A percentile compares a stretch with the other conserved stretches of the same genome.
These are phyloP conservation scores for Cercospora zeae-maydis DNA, from an alignment of 2,329 filamentous ascomycete genomes.

Conservation along the genomic window DNA sequence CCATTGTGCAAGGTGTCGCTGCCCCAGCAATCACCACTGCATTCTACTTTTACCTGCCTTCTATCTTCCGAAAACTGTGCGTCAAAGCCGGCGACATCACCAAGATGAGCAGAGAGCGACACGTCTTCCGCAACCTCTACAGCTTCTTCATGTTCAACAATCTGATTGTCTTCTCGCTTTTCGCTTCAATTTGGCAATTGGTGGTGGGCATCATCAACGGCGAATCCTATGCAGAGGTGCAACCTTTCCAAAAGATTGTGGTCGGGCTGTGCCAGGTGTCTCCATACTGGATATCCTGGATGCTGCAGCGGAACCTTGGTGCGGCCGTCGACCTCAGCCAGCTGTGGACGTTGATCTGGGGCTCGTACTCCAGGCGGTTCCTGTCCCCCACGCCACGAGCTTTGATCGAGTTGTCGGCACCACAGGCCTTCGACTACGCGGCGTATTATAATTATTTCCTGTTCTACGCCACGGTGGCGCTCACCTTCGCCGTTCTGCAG, in stretches of 20 bases:
- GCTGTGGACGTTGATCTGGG: conserved; percentile 75
- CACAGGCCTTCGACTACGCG: conserved; percentile 89
- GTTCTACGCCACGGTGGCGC: conserved; percentile 84
- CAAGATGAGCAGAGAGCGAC: conserved; percentile 86
- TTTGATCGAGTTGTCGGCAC: conserved; percentile 87
- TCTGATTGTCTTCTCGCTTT: conserved; percentile 86
- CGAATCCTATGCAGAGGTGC: conserved; percentile 56
- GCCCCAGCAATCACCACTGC: conserved; percentile 84
- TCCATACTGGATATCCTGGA: conserved; percentile 89
- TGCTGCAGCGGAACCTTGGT: conserved; percentile 87
- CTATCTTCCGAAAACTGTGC: conserved; percentile 84
- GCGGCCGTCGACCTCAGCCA: conserved; percentile 93
- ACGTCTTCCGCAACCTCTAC: conserved; percentile 87
- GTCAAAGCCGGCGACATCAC: conserved; percentile 82
- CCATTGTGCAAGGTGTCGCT: conserved; percentile 84
- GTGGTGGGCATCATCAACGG: conserved; percentile 54
- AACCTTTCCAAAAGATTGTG: conserved; percentile 64
- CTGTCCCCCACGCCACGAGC: conserved; percentile 83
- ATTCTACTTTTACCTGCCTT: conserved; percentile 81
- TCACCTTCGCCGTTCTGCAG: conserved; percentile 81
- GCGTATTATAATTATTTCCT: conserved; percentile 98
- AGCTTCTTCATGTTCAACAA: conserved; percentile 98
- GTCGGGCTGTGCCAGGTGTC: conserved; percentile 76
- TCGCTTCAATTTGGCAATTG: conserved; percentile 72
- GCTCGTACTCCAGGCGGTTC: conserved; percentile 81